Conservation (phyloP, 768 basidiomycete genomes). For the Boletus rufocinnamomeus region DNA sequence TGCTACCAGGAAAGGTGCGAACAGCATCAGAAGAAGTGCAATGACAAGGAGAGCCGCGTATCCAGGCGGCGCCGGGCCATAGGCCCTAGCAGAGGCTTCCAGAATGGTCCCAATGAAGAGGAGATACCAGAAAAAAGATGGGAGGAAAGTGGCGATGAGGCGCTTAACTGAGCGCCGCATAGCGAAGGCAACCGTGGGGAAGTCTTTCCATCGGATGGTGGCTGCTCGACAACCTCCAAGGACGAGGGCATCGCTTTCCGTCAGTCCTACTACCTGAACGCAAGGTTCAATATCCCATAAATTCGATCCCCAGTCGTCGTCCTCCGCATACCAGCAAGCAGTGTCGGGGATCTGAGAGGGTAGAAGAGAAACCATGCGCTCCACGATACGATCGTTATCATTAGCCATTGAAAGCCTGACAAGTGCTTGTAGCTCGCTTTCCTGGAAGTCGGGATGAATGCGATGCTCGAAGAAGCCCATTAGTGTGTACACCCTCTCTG, state of each 20-base stretch:
- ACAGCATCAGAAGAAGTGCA: constrained; percentile 14
- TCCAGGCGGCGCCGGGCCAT: no score
- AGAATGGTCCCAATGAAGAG: background rate
- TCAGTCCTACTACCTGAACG: constrained; percentile 24
- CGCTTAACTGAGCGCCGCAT: constrained; percentile 18
- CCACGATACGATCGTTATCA: constrained; percentile 23
- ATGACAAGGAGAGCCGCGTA: background rate
- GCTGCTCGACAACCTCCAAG: constrained; percentile 29
- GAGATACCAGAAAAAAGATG: constrained; percentile 8
- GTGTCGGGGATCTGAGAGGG: constrained; percentile 1
- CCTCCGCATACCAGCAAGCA: constrained; percentile 24
- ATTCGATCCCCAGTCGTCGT: constrained; percentile 18
- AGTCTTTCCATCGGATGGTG: constrained; percentile 27
- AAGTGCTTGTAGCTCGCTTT: constrained; percentile 26
- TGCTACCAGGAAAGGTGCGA: constrained; percentile 9
- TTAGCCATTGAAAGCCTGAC: constrained; percentile 28
- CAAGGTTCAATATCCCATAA: constrained; percentile 25
- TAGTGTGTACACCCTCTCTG: constrained; percentile 30
- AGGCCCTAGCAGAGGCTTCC: background rate
- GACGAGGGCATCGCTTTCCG: constrained; percentile 14
- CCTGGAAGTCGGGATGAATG: constrained; percentile 18
- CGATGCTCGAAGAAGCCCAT: constrained; percentile 32
- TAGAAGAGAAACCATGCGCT: constrained; percentile 26
- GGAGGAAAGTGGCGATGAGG: constrained; percentile 5
- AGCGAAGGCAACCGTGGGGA: constrained; percentile 22